phyloP scores from a whole-genome alignment of 2,329 filamentous ascomycete species.

The Colletotrichum falcatum region DNA sequence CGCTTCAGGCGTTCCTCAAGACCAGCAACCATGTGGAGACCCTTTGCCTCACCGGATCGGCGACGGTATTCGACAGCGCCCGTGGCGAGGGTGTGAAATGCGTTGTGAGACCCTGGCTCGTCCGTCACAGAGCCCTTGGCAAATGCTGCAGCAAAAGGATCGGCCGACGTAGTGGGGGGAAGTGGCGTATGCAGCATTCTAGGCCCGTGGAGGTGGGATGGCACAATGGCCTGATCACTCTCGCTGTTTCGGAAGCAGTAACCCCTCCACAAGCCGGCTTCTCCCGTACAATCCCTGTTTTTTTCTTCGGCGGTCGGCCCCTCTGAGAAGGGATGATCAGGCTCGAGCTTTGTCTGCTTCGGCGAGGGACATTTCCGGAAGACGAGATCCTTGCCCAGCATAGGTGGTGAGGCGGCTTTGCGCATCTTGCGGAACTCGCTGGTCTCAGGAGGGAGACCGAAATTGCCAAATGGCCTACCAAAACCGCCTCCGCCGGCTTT shows the following conservation, averaged over 20 bases:
- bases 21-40: conserved; percentile 62
- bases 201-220: conserved; percentile 58
- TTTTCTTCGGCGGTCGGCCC: conserved; percentile 59
- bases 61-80: conserved; percentile 46
- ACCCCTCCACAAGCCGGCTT: conserved; percentile 81
- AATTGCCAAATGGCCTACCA: conserved; percentile 58
- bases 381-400: conserved; percentile 84
- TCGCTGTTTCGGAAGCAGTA: conserved; percentile 66
- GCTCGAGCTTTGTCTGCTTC: conserved; percentile 85
- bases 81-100: conserved; percentile 42
- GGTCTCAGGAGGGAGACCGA: conserved; percentile 49
- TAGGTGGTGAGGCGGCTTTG: conserved; percentile 77
- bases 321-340: conserved; percentile 73
- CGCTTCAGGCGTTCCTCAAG: conserved; percentile 63
- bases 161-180: conserved; percentile 55
- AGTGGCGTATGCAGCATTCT: conserved; percentile 64
- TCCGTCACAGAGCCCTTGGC: conserved; percentile 54
- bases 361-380: conserved; percentile 89
- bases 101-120: conserved; percentile 52
- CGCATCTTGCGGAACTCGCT: conserved; percentile 60
- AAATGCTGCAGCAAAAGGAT: conserved; percentile 58
- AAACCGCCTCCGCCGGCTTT: conserved; percentile 51
- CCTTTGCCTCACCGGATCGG: conserved; percentile 53
- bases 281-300: conserved; percentile 67
- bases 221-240: conserved; percentile 53